Percentiles rank a stretch among this genome's conserved stretches.
These are phyloP conservation scores for Ajuga chamaepitys DNA, from an alignment of 257 asterid genomes.

Conservation along the genomic window DNA sequence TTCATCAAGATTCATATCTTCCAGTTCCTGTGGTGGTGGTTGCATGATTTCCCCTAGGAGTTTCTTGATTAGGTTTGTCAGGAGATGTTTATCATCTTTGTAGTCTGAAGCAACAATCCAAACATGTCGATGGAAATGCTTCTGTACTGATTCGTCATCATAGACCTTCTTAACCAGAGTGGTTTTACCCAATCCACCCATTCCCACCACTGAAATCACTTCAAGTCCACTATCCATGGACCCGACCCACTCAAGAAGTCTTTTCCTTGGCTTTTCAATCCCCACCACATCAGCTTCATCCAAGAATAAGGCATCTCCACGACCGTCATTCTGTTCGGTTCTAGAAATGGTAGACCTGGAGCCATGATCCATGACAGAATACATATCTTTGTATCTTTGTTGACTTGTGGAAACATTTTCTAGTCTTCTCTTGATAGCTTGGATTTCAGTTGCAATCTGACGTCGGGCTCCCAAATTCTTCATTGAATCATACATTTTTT, in stretches of 20 bases:
- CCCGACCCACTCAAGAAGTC: conserved; percentile 12
- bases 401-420: background rate
- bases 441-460: conserved; percentile 17
- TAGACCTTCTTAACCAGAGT: too few species aligned
- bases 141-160: background rate
- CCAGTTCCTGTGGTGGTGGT: background rate
- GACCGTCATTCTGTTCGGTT: conserved; percentile 3
- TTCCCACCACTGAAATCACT: too few species aligned
- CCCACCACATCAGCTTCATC: conserved; percentile 31
- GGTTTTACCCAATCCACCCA: too few species aligned
- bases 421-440: conserved; percentile 9
- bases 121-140: background rate
- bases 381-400: conserved; percentile 2
- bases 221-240: background rate
- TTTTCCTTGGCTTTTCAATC: conserved; percentile 19
- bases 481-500: background rate
- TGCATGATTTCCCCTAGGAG: background rate
- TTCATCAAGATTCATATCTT: background rate
- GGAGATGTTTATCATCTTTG: background rate
- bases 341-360: background rate
- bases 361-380: background rate
- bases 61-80: background rate
- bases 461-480: conserved; percentile 6
- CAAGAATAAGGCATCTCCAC: conserved; percentile 20
- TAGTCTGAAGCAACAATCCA: conserved; percentile 2